Percentiles rank a stretch among this genome's conserved stretches.
Evolutionary conservation across 2,329 filamentous ascomycete species (phyloP).

Genomic region (Phialophora verrucosa): DNA sequence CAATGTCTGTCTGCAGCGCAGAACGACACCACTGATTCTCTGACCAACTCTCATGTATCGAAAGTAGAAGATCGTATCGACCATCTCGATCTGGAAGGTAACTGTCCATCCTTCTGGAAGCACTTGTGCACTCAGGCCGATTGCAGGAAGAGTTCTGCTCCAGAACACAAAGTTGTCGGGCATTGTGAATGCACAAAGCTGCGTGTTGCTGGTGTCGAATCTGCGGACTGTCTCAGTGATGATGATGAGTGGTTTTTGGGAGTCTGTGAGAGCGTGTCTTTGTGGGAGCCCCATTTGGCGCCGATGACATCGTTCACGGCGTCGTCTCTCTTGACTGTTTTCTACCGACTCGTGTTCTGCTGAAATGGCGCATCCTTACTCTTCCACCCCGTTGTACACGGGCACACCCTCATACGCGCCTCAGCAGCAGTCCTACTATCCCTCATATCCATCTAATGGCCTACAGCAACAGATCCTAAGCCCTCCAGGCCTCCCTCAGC

Average conservation of each 20-base stretch:
- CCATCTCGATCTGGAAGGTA: slow-evolving; percentile 5
- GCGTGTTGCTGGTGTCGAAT: slow-evolving; percentile 4
- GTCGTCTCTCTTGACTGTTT: slow-evolving; percentile 16
- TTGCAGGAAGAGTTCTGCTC: background rate
- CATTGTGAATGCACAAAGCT: slow-evolving; percentile 6
- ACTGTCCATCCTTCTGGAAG: slow-evolving; percentile 2
- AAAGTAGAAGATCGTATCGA: slow-evolving; percentile 14
- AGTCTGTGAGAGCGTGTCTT: slow-evolving; percentile 21
- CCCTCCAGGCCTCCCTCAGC: slow-evolving; percentile 31
- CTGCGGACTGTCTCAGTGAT: slow-evolving; percentile 26
- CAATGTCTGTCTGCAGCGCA: background rate
- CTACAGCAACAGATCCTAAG: slow-evolving; percentile 39
- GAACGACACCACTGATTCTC: background rate
- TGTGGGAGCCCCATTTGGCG: slow-evolving; percentile 14
- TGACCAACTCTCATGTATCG: background rate
- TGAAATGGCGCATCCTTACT: slow-evolving; percentile 48
- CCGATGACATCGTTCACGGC: slow-evolving; percentile 16
- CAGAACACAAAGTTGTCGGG: slow-evolving; percentile 3
- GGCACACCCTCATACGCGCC: slow-evolving; percentile 41
- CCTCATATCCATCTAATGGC: slow-evolving; percentile 37
- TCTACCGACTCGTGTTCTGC: slow-evolving; percentile 27
- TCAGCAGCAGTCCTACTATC: slow-evolving; percentile 40
- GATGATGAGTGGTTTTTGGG: slow-evolving; percentile 23
- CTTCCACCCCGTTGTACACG: slow-evolving; percentile 42
- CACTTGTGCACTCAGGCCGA: background rate